A percentile compares a stretch with the other conserved stretches of the same genome.
Conservation (phyloP, 441 rosid species). For the Mallotus repandus region DNA sequence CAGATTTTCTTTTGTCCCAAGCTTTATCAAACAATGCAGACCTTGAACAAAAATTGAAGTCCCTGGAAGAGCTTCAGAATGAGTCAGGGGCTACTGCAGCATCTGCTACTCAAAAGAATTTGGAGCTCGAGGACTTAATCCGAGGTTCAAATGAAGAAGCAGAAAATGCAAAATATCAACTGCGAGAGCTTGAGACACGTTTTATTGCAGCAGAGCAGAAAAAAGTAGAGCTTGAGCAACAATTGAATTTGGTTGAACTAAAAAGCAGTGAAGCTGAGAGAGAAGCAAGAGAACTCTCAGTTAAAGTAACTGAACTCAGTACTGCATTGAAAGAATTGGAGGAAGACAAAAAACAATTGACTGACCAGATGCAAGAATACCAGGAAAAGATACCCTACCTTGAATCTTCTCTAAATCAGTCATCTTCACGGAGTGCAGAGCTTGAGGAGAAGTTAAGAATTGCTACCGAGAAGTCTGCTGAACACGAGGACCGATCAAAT, state of each 20-base stretch:
- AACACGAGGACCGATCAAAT: constrained; percentile 75
- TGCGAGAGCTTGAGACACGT: constrained; percentile 65
- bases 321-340: constrained; percentile 49
- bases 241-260: constrained; percentile 50
- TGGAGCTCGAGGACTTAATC: constrained; percentile 68
- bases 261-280: constrained; percentile 62
- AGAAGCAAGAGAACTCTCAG: constrained; percentile 59
- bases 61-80: constrained; percentile 55
- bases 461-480: constrained; percentile 53
- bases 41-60: constrained; percentile 74
- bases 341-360: constrained; percentile 55
- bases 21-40: constrained; percentile 68
- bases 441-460: constrained; percentile 63
- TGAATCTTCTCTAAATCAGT: constrained; percentile 59
- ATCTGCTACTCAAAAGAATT: constrained; percentile 65
- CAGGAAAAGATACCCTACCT: constrained; percentile 48
- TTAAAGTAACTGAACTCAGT: constrained; percentile 58
- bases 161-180: constrained; percentile 59
- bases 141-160: constrained; percentile 56
- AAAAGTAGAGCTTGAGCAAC: constrained; percentile 76
- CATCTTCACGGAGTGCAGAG: constrained; percentile 42
- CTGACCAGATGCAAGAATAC: constrained; percentile 48
- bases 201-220: constrained; percentile 65
- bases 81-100: constrained; percentile 63
- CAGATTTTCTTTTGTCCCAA: constrained; percentile 69